Conservation (phyloP, 2,329 filamentous ascomycete species). For the Lasiodiplodia gonubiensis region DNA sequence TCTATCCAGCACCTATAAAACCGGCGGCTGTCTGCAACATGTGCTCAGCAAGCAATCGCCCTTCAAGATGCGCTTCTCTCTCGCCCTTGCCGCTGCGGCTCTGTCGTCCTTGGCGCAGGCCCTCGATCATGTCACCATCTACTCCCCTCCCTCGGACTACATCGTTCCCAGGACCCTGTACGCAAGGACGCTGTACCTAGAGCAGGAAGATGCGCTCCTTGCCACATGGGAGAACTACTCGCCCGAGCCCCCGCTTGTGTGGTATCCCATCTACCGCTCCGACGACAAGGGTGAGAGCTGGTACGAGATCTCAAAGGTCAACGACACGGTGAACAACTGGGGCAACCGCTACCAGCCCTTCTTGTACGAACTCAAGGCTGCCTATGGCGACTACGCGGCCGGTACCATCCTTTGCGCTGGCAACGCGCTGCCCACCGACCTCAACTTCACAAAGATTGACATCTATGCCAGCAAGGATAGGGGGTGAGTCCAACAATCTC, state of each 20-base stretch:
- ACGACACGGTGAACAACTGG: constrained; percentile 68
- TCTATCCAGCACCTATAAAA: constrained; percentile 5
- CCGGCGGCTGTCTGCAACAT: background rate
- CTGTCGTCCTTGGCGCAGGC: background rate
- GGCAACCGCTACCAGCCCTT: constrained; percentile 73
- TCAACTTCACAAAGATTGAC: constrained; percentile 70
- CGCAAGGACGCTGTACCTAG: constrained; percentile 51
- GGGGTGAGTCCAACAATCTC: constrained; percentile 46
- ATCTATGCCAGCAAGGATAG: constrained; percentile 69
- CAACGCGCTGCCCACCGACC: constrained; percentile 63
- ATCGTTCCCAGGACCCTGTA: constrained; percentile 57
- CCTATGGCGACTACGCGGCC: constrained; percentile 62
- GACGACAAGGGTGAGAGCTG: constrained; percentile 60
- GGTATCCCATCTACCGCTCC: constrained; percentile 55
- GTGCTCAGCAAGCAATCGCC: background rate
- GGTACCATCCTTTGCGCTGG: constrained; percentile 70
- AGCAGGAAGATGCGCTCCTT: constrained; percentile 54
- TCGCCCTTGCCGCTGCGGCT: constrained; percentile 11
- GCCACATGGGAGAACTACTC: constrained; percentile 63
- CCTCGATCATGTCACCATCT: constrained; percentile 45
- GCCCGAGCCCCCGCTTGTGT: constrained; percentile 48
- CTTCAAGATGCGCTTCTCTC: constrained; percentile 19
- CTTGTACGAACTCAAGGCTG: constrained; percentile 66
- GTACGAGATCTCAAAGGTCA: constrained; percentile 66
- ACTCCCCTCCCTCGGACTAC: constrained; percentile 52